Evolutionary conservation across 2,329 filamentous ascomycete genomes (phyloP), one percentile per base, ranked within the genome.

Genomic region (Beauveria sp.): DNA sequence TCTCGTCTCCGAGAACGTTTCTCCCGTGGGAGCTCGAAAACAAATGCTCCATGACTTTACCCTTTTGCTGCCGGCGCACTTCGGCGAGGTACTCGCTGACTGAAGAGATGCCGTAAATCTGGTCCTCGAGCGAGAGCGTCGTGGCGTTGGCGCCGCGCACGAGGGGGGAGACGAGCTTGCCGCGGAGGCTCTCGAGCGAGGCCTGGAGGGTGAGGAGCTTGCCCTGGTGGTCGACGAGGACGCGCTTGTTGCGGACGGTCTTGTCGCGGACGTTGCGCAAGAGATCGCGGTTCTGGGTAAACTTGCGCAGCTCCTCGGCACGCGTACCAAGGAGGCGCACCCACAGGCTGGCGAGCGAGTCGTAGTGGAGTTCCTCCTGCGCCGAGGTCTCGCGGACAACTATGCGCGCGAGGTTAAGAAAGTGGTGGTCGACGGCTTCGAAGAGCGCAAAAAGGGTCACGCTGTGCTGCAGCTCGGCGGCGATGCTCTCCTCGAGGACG

Each of bases 401-500:
- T 5, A 87, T 89, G 64, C 92, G 88, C 65, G 91, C 91, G 1
- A 97, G 82, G 72, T 95, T 96, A 64, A 92, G 83, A 75, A 97
- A 96, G 72, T 96, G 91, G 59, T 87, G 84, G 75, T 98, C 93
- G 67, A 97, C 92, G 63, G 87, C 85, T 72, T 96, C 92, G 73
- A 97, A 97, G n/a, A 96, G 86, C 3, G 85, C 85, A 73, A 96
- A 96, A 16, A 97, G 84, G 1, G 86, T 84, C 1, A 92, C 84
- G 46, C 88, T 89, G 75, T 93, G 88, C 60, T 87, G 87, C 22
- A 97, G 81, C 74, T 98, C 93, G 66, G 84, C 88, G 68, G 88
- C 86, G 72, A 97, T 96, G 63, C 90, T 89, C 65, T 96, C 91
- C 76, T 98, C 93, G 24, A 97, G 85, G 0, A 95, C 90, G 42